phyloP scores from a whole-genome alignment of 2,329 filamentous ascomycete species.

The Hypoxylon sp. region DNA sequence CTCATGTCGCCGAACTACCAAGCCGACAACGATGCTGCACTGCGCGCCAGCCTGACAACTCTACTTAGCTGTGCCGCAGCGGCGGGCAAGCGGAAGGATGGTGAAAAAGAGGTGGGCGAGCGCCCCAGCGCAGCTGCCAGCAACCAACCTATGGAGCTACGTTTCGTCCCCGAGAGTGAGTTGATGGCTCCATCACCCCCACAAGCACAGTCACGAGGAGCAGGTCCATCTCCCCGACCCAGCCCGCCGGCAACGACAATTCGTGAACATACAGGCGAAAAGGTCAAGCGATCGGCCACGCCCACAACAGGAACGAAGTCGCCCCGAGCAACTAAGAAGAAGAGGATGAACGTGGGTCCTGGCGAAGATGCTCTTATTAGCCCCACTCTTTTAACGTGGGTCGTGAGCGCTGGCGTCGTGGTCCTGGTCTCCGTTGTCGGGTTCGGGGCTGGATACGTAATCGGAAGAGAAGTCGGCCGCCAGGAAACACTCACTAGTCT shows the following conservation, averaged over 20 bases:
- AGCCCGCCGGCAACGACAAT: constrained; percentile 23
- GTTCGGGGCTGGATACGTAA: constrained; percentile 74
- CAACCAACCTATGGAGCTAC: constrained; percentile 65
- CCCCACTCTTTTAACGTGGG: constrained; percentile 70
- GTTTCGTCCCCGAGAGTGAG: constrained; percentile 68
- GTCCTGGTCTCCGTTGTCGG: constrained; percentile 74
- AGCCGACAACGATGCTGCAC: constrained; percentile 89
- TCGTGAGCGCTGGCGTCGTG: constrained; percentile 72
- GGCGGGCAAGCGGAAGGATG: constrained; percentile 78
- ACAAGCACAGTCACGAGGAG: constrained; percentile 33
- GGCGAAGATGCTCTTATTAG: constrained; percentile 58
- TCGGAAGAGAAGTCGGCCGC: constrained; percentile 71
- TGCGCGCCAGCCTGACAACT: constrained; percentile 93
- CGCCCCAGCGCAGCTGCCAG: constrained; percentile 55
- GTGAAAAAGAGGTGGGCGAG: constrained; percentile 51
- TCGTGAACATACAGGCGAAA: constrained; percentile 49
- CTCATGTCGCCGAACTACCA: constrained; percentile 79
- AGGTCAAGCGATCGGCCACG: constrained; percentile 58
- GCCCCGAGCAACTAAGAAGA: constrained; percentile 65
- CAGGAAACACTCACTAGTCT: constrained; percentile 63
- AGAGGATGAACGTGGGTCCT: constrained; percentile 56
- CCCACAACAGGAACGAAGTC: constrained; percentile 50
- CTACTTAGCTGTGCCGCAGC: constrained; percentile 94
- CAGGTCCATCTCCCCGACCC: constrained; percentile 29
- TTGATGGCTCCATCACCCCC: constrained; percentile 53